Percentiles rank a stretch among this genome's conserved stretches.
Conservation (phyloP, 2,329 filamentous ascomycete species). For the Didymosphaeria variabile region DNA sequence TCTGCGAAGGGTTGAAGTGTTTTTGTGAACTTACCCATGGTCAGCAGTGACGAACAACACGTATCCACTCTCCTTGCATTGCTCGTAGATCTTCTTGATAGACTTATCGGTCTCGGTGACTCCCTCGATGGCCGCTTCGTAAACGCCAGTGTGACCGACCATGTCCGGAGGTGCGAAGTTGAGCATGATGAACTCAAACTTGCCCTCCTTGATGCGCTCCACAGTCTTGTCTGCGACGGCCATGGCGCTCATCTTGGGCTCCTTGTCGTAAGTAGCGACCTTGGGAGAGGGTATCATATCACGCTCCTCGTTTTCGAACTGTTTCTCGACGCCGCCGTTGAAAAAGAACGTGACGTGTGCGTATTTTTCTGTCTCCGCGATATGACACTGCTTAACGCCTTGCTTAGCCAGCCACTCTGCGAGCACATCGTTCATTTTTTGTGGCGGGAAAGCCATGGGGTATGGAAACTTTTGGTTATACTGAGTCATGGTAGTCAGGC, state of each 20-base stretch:
- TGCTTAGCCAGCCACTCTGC: constrained; percentile 96
- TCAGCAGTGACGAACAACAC: constrained; percentile 95
- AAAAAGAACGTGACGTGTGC: constrained; percentile 99
- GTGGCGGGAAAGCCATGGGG: constrained; percentile 89
- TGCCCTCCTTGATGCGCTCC: constrained; percentile 84
- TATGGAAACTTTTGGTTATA: constrained; percentile 98
- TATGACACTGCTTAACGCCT: constrained; percentile 88
- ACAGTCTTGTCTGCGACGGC: constrained; percentile 87
- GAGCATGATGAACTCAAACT: constrained; percentile 99
- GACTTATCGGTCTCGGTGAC: constrained; percentile 89
- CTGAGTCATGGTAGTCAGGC: constrained; percentile 95
- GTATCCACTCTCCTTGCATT: constrained; percentile 92
- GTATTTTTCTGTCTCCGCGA: constrained; percentile 99
- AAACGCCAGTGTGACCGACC: constrained; percentile 98
- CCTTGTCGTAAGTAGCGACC: constrained; percentile 93
- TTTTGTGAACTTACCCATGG: constrained; percentile 71
- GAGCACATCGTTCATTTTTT: constrained; percentile 97
- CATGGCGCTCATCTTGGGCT: constrained; percentile 95
- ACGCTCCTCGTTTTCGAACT: constrained; percentile 88
- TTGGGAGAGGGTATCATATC: constrained; percentile 95
- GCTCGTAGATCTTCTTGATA: constrained; percentile 91
- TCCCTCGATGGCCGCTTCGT: constrained; percentile 89
- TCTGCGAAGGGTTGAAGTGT: constrained; percentile 7
- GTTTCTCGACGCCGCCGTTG: constrained; percentile 98
- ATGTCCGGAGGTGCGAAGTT: constrained; percentile 99